Percentiles rank a stretch among this genome's conserved stretches.
phyloP scores from a whole-genome alignment of 106 monocot species.

The Phalaenopsis equestris region DNA sequence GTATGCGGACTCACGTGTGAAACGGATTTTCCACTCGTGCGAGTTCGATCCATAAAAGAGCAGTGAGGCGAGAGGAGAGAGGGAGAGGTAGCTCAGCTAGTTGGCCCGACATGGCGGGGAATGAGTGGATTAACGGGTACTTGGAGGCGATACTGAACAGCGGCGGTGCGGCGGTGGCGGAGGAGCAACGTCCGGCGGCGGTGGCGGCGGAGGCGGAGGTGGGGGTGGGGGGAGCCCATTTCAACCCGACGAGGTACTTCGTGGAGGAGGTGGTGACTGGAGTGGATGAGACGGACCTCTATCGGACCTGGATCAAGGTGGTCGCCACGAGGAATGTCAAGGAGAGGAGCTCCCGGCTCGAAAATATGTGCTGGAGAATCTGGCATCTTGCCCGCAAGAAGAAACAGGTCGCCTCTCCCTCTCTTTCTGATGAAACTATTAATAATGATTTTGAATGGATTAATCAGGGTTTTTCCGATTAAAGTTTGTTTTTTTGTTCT shows the following conservation, averaged over 20 bases:
- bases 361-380: constrained; percentile 99
- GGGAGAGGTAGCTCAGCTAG: neutral
- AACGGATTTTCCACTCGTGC: neutral
- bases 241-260: constrained; percentile 91
- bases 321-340: constrained; percentile 77
- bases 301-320: constrained; percentile 94
- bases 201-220: constrained; percentile 13
- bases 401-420: constrained; percentile 47
- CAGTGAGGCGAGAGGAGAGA: neutral
- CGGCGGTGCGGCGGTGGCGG: constrained; percentile 30
- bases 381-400: constrained; percentile 94
- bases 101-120: constrained; percentile 48
- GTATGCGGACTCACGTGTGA: neutral
- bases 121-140: constrained; percentile 98
- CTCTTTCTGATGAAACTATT: neutral
- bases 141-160: constrained; percentile 92
- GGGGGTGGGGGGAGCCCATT: constrained; percentile 29
- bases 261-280: constrained; percentile 90
- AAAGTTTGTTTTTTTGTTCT: too few relatives aligned
- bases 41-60: neutral
- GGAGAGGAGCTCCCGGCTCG: constrained; percentile 67
- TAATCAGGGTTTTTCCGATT: too few relatives aligned
- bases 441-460: too few relatives aligned
- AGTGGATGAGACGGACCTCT: constrained; percentile 84
- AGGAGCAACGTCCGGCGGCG: constrained; percentile 15